Evolutionary conservation across 2,329 filamentous ascomycete species (phyloP).

Genomic region (Thielaviopsis punctulata): DNA sequence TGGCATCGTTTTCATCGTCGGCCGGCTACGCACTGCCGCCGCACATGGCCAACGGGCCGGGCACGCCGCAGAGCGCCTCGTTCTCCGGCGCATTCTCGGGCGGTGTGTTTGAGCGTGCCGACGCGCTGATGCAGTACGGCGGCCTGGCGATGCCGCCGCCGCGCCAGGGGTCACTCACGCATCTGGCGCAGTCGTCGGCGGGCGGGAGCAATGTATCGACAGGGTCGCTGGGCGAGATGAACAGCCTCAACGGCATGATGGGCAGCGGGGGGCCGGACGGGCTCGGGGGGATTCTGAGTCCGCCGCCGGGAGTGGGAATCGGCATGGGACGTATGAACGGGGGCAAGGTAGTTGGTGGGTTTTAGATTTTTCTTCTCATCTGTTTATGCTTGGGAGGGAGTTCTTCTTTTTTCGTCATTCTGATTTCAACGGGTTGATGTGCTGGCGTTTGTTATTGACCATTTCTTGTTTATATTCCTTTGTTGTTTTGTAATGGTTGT

Average conservation of each 20-base stretch:
- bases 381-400: neutral
- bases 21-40: neutral
- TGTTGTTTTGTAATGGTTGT: neutral
- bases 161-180: slow-evolving; percentile 24
- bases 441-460: neutral
- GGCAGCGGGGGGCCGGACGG: neutral
- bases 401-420: neutral
- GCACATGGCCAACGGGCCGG: slow-evolving; percentile 54
- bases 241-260: slow-evolving; percentile 6
- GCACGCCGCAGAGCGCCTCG: slow-evolving; percentile 42
- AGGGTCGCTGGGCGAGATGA: slow-evolving; percentile 8
- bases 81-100: slow-evolving; percentile 38
- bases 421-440: neutral
- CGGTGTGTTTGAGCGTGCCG: slow-evolving; percentile 43
- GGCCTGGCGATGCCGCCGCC: slow-evolving; percentile 39
- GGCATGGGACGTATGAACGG: slow-evolving; percentile 22
- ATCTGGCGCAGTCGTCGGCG: slow-evolving; percentile 11
- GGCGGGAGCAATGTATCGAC: slow-evolving; percentile 8
- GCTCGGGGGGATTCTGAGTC: slow-evolving; percentile 8
- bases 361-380: neutral
- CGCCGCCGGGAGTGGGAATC: neutral
- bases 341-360: slow-evolving; percentile 16
- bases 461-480: neutral
- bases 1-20: neutral
- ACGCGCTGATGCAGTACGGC: slow-evolving; percentile 36